Percentiles rank a stretch among this genome's conserved stretches.
These are phyloP conservation scores for Tetrahymena malaccensis DNA, from an alignment of 73 alveolate genomes.

Conservation along the genomic window DNA sequence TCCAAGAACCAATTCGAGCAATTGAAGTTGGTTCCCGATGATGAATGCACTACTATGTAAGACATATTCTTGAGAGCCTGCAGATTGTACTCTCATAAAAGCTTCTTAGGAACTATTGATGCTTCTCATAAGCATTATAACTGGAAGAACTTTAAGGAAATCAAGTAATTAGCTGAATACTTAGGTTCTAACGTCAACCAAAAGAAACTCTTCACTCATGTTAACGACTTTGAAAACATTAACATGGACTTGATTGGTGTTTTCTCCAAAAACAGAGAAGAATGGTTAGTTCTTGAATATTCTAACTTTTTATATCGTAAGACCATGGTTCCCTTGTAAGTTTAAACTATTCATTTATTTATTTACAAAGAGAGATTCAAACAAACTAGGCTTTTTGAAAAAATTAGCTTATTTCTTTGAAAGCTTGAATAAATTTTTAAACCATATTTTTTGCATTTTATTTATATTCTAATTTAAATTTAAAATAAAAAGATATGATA, in stretches of 20 bases:
- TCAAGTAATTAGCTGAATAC: neutral
- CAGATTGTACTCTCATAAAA: neutral
- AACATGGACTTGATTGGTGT: constrained; percentile 64
- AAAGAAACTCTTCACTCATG: constrained; percentile 2
- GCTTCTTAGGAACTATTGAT: neutral
- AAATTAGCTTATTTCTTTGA: neutral
- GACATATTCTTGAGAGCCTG: neutral
- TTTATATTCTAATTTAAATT: neutral
- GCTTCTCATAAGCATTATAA: neutral
- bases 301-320: constrained; percentile 62
- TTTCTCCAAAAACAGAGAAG: constrained; percentile 79
- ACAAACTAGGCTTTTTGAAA: neutral
- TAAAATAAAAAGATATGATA: constrained; percentile 7
- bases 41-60: neutral
- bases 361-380: neutral
- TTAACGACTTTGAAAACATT: neutral
- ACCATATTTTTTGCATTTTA: neutral
- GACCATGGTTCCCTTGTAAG: constrained; percentile 82
- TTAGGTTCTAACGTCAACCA: neutral
- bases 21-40: neutral
- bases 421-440: neutral
- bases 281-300: constrained; percentile 66
- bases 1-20: neutral
- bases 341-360: constrained; percentile 43
- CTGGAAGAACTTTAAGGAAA: neutral